Percentiles rank a stretch among this genome's conserved stretches.
Evolutionary conservation across 768 basidiomycete species (phyloP).

Genomic region (Lepiota venenata): DNA sequence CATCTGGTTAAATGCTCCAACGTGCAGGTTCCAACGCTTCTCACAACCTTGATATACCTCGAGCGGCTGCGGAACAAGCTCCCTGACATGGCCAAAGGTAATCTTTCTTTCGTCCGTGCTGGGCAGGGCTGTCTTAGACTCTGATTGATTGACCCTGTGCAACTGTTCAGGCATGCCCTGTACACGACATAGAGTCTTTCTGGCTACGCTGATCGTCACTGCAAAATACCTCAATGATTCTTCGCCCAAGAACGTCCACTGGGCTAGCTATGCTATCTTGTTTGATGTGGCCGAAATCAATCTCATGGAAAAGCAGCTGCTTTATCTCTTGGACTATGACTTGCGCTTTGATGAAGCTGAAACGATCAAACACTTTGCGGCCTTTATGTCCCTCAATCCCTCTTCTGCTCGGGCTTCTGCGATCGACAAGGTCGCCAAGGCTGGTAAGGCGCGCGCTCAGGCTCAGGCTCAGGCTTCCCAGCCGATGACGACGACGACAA

Average conservation of each 20-base stretch:
- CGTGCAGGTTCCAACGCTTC: slow-evolving; percentile 87
- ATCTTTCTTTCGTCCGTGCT: slow-evolving; percentile 20
- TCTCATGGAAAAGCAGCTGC: slow-evolving; percentile 96
- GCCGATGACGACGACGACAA: too few species aligned
- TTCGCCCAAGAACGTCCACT: slow-evolving; percentile 94
- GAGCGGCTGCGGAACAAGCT: slow-evolving; percentile 81
- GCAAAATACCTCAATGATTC: slow-evolving; percentile 97
- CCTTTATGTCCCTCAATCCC: slow-evolving; percentile 45
- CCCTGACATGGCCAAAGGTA: slow-evolving; percentile 83
- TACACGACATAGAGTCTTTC: slow-evolving; percentile 92
- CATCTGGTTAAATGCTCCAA: slow-evolving; percentile 78
- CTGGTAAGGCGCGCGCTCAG: slow-evolving; percentile 46
- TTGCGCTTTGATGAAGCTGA: slow-evolving; percentile 87
- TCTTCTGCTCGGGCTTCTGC: slow-evolving; percentile 45
- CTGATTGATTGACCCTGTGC: slow-evolving; percentile 13
- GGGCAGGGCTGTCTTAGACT: not conserved
- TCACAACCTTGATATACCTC: slow-evolving; percentile 89
- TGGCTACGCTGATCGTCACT: slow-evolving; percentile 92
- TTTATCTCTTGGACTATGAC: slow-evolving; percentile 90
- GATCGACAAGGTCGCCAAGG: slow-evolving; percentile 49
- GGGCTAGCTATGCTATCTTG: slow-evolving; percentile 73
- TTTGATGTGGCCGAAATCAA: slow-evolving; percentile 84
- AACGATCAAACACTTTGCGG: slow-evolving; percentile 65
- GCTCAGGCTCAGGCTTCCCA: slow-evolving; percentile 15
- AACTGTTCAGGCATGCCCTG: slow-evolving; percentile 75